These are phyloP conservation scores for Cercospora berteroae DNA, from an alignment of 2,329 filamentous ascomycete genomes.

Conservation along the genomic window DNA sequence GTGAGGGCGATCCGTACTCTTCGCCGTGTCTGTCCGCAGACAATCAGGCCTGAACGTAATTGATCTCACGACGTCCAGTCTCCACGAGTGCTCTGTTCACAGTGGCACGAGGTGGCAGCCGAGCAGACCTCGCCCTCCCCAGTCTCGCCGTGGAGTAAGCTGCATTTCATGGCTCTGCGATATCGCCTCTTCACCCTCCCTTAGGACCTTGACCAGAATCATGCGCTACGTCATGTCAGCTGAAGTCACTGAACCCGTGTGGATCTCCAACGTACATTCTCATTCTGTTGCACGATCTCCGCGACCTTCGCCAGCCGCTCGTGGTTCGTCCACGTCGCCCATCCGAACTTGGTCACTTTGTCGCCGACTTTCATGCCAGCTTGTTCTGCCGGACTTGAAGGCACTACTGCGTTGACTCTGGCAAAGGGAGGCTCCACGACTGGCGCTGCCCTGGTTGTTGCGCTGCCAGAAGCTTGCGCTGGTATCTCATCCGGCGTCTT, in stretches of 20 bases:
- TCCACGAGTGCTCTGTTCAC: slow-evolving; percentile 43
- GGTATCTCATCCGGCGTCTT: slow-evolving; percentile 24
- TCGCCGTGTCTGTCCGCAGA: not conserved
- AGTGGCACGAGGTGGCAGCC: slow-evolving; percentile 87
- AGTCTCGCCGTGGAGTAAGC: slow-evolving; percentile 73
- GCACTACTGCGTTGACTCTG: slow-evolving; percentile 79
- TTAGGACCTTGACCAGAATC: slow-evolving; percentile 66
- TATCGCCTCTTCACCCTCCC: slow-evolving; percentile 61
- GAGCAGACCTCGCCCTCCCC: slow-evolving; percentile 86
- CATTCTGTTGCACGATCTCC: slow-evolving; percentile 85
- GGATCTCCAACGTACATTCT: slow-evolving; percentile 66
- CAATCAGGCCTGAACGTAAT: not conserved
- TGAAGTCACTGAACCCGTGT: not conserved
- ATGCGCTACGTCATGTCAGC: slow-evolving; percentile 54
- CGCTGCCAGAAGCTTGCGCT: slow-evolving; percentile 19
- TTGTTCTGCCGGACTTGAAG: slow-evolving; percentile 73
- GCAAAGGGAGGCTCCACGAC: slow-evolving; percentile 69
- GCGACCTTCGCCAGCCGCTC: slow-evolving; percentile 81
- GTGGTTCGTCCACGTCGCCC: slow-evolving; percentile 79
- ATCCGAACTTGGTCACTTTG: slow-evolving; percentile 79
- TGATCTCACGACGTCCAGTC: not conserved
- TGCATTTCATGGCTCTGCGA: slow-evolving; percentile 62
- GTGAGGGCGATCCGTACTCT: not conserved
- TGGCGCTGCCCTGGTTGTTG: slow-evolving; percentile 20
- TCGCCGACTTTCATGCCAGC: slow-evolving; percentile 82